Conservation (phyloP, 2,329 filamentous ascomycete species). For the Orbilia brochopaga region DNA sequence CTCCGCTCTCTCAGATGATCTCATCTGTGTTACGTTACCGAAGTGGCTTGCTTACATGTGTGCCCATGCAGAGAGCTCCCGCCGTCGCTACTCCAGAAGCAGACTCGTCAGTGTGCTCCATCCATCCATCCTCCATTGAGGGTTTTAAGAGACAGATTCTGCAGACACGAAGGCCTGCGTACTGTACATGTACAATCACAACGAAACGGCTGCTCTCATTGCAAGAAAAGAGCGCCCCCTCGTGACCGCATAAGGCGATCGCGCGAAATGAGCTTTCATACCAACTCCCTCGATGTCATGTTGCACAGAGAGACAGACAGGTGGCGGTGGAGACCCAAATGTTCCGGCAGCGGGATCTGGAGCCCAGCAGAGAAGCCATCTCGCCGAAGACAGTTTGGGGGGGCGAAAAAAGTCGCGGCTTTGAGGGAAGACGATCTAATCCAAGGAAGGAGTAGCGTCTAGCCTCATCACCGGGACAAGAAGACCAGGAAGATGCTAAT, state of each 20-base stretch:
- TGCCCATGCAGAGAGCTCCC: neutral
- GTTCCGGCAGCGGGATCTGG: neutral
- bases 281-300: neutral
- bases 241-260: neutral
- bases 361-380: neutral
- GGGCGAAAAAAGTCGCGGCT: neutral
- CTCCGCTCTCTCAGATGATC: neutral
- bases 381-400: neutral
- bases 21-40: constrained; percentile 5
- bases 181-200: neutral
- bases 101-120: neutral
- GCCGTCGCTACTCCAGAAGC: neutral
- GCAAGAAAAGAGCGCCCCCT: constrained; percentile 2
- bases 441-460: constrained; percentile 16
- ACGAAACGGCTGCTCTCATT: too few relatives aligned
- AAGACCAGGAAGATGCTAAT: neutral
- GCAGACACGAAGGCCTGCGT: constrained; percentile 5
- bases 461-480: constrained; percentile 11
- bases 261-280: neutral
- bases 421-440: constrained; percentile 17
- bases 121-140: neutral
- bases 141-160: neutral
- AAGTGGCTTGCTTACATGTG: constrained; percentile 7
- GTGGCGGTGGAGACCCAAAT: constrained; percentile 1
- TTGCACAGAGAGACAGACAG: constrained; percentile 4